These are phyloP conservation scores for Mortierella hygrophila DNA, from an alignment of 192 early-diverging fungal species.

Conservation along the genomic window DNA sequence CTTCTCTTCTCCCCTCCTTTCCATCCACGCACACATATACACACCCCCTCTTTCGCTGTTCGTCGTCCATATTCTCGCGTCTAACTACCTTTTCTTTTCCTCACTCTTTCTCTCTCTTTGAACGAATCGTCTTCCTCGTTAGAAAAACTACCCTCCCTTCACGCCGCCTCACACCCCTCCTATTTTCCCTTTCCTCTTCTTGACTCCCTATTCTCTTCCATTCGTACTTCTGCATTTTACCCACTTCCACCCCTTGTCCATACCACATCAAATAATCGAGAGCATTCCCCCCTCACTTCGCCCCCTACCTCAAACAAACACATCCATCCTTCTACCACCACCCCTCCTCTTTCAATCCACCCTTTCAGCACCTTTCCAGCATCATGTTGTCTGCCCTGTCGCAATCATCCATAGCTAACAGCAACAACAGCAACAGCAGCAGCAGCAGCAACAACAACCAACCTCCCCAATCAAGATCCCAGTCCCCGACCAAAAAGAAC, in stretches of 20 bases:
- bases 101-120: background rate
- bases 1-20: background rate
- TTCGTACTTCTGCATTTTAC: background rate
- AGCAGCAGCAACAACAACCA: background rate
- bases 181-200: background rate
- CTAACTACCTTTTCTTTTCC: background rate
- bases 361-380: background rate
- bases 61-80: background rate
- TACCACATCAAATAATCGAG: background rate
- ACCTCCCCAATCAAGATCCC: background rate
- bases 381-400: slow-evolving; percentile 34
- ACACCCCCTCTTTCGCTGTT: background rate
- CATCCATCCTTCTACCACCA: no score
- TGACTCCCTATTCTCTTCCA: background rate
- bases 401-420: slow-evolving; percentile 27
- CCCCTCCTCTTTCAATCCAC: background rate
- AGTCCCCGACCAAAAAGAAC: slow-evolving; percentile 9
- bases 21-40: background rate
- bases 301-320: background rate
- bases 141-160: background rate
- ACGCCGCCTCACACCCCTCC: background rate
- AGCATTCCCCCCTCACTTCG: background rate
- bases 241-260: slow-evolving; percentile 4
- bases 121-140: background rate
- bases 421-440: slow-evolving; percentile 6